Evolutionary conservation across 116 monocot species (phyloP).

Genomic region (Papilionanthe hybrid): DNA sequence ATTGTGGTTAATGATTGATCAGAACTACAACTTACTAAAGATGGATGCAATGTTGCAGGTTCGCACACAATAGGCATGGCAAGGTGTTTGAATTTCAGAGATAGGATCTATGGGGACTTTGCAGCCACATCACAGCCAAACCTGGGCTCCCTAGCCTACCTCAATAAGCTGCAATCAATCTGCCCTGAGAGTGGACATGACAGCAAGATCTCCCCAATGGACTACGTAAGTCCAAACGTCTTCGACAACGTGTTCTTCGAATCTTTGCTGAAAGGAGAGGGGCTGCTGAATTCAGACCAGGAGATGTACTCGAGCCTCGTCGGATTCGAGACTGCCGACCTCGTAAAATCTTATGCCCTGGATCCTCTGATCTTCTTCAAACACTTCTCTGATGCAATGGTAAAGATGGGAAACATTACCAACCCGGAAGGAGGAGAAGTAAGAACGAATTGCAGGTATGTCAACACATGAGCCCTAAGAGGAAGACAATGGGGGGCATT

Average conservation of each 20-base stretch:
- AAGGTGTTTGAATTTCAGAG: constrained; percentile 55
- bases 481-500: background rate
- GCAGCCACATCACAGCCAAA: constrained; percentile 20
- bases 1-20: too few species aligned
- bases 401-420: constrained; percentile 83
- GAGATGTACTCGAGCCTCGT: constrained; percentile 57
- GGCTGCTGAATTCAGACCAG: constrained; percentile 90
- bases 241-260: constrained; percentile 71
- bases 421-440: constrained; percentile 77
- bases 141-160: constrained; percentile 25
- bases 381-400: constrained; percentile 80
- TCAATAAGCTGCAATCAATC: constrained; percentile 30
- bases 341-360: constrained; percentile 46
- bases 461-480: constrained; percentile 39
- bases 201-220: constrained; percentile 40
- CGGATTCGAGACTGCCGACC: constrained; percentile 37
- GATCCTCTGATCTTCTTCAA: constrained; percentile 55
- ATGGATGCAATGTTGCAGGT: constrained; percentile 17
- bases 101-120: constrained; percentile 64
- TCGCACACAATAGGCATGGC: constrained; percentile 80
- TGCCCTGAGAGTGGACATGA: constrained; percentile 44
- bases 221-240: constrained; percentile 45
- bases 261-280: constrained; percentile 44
- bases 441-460: constrained; percentile 67
- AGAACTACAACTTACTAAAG: too few species aligned